phyloP scores from a whole-genome alignment of 805 yeast species.

The Teunomyces kruisii region DNA sequence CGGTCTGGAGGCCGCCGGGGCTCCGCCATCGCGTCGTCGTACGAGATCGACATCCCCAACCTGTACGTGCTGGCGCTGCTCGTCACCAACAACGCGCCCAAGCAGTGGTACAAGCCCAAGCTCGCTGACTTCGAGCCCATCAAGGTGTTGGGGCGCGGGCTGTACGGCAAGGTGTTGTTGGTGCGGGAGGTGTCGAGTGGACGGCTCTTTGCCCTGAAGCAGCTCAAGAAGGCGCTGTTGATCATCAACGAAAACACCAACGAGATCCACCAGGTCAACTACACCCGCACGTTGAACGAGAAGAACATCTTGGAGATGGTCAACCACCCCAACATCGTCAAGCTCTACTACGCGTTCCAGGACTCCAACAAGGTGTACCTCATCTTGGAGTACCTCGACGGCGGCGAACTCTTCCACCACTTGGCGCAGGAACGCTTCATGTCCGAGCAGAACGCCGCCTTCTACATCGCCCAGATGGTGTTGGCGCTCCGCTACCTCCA shows the following conservation, averaged over 20 bases:
- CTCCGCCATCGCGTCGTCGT: slow-evolving; percentile 31
- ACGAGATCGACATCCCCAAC: slow-evolving; percentile 31
- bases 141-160: slow-evolving; percentile 44
- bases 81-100: slow-evolving; percentile 11
- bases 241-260: slow-evolving; percentile 31
- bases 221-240: slow-evolving; percentile 38
- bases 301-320: slow-evolving; percentile 41
- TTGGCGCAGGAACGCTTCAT: slow-evolving; percentile 23
- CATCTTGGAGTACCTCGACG: slow-evolving; percentile 44
- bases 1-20: slow-evolving; percentile 17
- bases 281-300: slow-evolving; percentile 41
- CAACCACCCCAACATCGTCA: slow-evolving; percentile 45
- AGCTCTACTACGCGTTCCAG: slow-evolving; percentile 45
- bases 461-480: slow-evolving; percentile 43
- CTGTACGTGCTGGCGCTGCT: slow-evolving; percentile 30
- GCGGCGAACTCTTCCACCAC: slow-evolving; percentile 47
- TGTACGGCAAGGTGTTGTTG: slow-evolving; percentile 43
- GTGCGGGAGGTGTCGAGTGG: slow-evolving; percentile 40
- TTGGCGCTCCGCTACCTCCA: slow-evolving; percentile 42
- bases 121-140: slow-evolving; percentile 42
- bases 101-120: slow-evolving; percentile 21
- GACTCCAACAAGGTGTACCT: slow-evolving; percentile 44
- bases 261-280: slow-evolving; percentile 33
- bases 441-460: slow-evolving; percentile 39
- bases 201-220: slow-evolving; percentile 44